Percentiles rank a stretch among this genome's conserved stretches.
Conservation (phyloP, 495 filamentous ascomycete species). For the Polyplosphaeria fusca region DNA sequence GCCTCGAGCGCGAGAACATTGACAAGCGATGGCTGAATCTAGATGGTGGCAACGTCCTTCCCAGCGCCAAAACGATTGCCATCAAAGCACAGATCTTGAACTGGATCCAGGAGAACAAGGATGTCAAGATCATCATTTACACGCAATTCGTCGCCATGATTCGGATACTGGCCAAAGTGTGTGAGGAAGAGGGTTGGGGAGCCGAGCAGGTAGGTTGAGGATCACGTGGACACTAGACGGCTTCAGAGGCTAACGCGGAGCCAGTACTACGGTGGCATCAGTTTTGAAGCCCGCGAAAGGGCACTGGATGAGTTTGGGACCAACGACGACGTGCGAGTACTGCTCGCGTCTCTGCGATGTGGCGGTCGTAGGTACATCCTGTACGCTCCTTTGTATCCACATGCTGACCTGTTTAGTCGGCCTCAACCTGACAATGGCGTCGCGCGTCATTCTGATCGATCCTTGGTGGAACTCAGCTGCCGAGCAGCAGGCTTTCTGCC, state of each 20-base stretch:
- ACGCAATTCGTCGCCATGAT: constrained; percentile 41
- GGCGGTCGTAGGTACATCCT: constrained; percentile 33
- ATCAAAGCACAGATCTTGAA: constrained; percentile 41
- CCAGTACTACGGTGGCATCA: constrained; percentile 39
- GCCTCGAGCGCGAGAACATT: constrained; percentile 17
- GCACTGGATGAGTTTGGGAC: constrained; percentile 35
- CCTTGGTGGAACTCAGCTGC: constrained; percentile 45
- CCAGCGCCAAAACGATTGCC: constrained; percentile 41
- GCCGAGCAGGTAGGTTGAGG: constrained; percentile 17
- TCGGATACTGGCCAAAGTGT: constrained; percentile 36
- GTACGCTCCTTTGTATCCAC: background rate
- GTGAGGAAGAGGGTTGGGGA: constrained; percentile 35
- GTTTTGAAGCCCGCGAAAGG: constrained; percentile 28
- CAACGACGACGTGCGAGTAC: constrained; percentile 29
- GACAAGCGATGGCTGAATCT: constrained; percentile 38
- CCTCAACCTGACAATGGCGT: constrained; percentile 45
- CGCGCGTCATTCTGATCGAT: constrained; percentile 46
- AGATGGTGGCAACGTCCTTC: constrained; percentile 35
- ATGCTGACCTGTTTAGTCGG: constrained; percentile 26
- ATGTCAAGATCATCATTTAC: constrained; percentile 44
- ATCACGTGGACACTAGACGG: background rate
- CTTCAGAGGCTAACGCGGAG: background rate
- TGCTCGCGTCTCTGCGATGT: constrained; percentile 40
- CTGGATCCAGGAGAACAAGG: constrained; percentile 38
- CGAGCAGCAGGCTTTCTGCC: constrained; percentile 57